phyloP scores from a whole-genome alignment of 2,329 filamentous ascomycete genomes.

The Diaporthe nobilis region DNA sequence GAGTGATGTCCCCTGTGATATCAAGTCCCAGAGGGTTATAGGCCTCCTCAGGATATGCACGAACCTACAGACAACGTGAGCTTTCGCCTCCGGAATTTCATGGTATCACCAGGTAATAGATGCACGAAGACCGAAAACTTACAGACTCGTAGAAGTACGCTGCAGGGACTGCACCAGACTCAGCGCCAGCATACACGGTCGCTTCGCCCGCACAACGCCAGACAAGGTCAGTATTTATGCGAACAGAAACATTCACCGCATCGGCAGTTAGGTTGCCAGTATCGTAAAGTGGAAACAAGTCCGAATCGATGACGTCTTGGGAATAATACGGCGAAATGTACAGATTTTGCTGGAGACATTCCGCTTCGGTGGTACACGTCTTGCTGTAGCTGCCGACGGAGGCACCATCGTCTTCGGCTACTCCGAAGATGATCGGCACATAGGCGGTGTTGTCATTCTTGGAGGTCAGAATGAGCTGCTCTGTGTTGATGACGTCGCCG shows the following conservation, averaged over 20 bases:
- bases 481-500: conserved; percentile 11
- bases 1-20: conserved; percentile 1
- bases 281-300: conserved; percentile 6
- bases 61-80: not conserved
- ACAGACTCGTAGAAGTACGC: conserved; percentile 13
- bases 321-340: conserved; percentile 15
- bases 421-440: conserved; percentile 9
- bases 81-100: not conserved
- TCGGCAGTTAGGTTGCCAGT: conserved; percentile 1
- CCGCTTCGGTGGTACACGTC: conserved; percentile 14
- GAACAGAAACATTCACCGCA: conserved; percentile 16
- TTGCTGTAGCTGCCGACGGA: conserved; percentile 26
- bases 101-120: not conserved
- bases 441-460: not conserved
- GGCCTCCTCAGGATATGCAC: conserved; percentile 14
- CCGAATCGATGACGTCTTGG: not conserved
- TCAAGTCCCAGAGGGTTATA: conserved; percentile 8
- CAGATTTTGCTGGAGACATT: conserved; percentile 13
- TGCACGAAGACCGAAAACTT: not conserved
- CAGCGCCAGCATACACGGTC: conserved; percentile 13
- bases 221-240: conserved; percentile 10
- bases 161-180: conserved; percentile 22
- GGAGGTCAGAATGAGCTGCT: conserved; percentile 17
- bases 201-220: conserved; percentile 19
- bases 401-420: conserved; percentile 2